Evolutionary conservation across 176 grass and related monocot species (phyloP).

Genomic region (Juncus inflexus): DNA sequence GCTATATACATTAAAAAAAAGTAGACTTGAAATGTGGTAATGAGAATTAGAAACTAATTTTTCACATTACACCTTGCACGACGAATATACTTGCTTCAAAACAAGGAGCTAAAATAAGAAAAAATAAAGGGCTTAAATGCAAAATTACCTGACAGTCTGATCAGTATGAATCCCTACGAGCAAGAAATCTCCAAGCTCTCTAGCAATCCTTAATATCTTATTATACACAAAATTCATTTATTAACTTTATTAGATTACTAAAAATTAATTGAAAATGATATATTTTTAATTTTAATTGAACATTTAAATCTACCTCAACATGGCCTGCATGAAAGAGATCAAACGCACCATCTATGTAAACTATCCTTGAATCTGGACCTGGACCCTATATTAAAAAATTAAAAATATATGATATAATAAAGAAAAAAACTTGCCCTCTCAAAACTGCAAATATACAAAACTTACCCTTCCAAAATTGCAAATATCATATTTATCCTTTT

Average conservation of each 20-base stretch:
- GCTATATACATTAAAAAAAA: too few species aligned
- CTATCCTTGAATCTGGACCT: slow-evolving; percentile 72
- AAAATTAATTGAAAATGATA: background rate
- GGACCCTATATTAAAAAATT: slow-evolving; percentile 56
- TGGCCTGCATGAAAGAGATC: slow-evolving; percentile 97
- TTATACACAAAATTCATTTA: background rate
- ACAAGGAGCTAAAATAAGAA: background rate
- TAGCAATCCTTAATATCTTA: slow-evolving; percentile 87
- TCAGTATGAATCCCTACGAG: slow-evolving; percentile 96
- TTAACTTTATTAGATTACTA: background rate
- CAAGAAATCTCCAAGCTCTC: slow-evolving; percentile 90
- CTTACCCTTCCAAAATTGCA: slow-evolving; percentile 1
- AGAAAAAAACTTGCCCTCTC: too few species aligned
- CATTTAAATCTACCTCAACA: slow-evolving; percentile 57
- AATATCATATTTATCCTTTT: background rate
- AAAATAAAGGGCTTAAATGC: slow-evolving; percentile 13
- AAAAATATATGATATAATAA: background rate
- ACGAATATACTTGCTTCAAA: background rate
- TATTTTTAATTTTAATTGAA: slow-evolving; percentile 15
- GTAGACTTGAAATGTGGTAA: too few species aligned
- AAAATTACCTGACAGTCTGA: slow-evolving; percentile 78
- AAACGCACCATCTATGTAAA: slow-evolving; percentile 96
- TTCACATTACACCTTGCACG: slow-evolving; percentile 7
- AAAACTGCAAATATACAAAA: slow-evolving; percentile 3
- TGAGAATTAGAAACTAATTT: background rate